Evolutionary conservation across 2,329 filamentous ascomycete species (phyloP).

Genomic region (Dactylonectria macrodidyma): DNA sequence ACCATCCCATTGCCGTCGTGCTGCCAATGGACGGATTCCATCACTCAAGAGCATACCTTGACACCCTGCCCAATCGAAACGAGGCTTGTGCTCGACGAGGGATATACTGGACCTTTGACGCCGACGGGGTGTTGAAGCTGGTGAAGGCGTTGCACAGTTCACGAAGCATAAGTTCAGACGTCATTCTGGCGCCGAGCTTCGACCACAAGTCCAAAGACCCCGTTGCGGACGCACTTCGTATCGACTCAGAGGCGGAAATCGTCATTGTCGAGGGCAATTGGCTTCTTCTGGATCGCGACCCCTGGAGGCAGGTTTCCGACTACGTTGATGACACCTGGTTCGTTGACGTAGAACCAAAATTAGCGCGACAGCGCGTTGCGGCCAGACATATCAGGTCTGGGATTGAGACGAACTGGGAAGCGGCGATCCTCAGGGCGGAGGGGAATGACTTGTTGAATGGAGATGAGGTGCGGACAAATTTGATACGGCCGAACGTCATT

Average conservation of each 20-base stretch:
- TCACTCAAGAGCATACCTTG: constrained; percentile 7
- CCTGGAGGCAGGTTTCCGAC: constrained; percentile 7
- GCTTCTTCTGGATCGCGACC: constrained; percentile 11
- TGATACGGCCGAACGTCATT: constrained; percentile 13
- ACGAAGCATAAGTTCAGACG: neutral
- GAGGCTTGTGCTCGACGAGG: constrained; percentile 17
- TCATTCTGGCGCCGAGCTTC: constrained; percentile 22
- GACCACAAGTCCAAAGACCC: constrained; percentile 24
- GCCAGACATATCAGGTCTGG: constrained; percentile 16
- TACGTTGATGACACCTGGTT: constrained; percentile 25
- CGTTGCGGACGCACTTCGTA: constrained; percentile 9
- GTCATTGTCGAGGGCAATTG: constrained; percentile 26
- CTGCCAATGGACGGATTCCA: constrained; percentile 26
- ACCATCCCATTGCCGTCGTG: neutral
- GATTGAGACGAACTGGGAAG: constrained; percentile 17
- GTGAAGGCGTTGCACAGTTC: constrained; percentile 13
- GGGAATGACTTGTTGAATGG: constrained; percentile 19
- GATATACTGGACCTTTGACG: constrained; percentile 22
- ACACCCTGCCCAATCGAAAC: constrained; percentile 7
- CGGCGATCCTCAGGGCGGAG: constrained; percentile 1
- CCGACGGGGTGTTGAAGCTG: constrained; percentile 5
- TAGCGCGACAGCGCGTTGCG: constrained; percentile 14
- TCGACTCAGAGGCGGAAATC: constrained; percentile 8
- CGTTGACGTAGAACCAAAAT: constrained; percentile 11
- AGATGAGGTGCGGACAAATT: constrained; percentile 10